Conservation (phyloP, 2,329 filamentous ascomycete species). For the Tolypocladium cylindrosporum region DNA sequence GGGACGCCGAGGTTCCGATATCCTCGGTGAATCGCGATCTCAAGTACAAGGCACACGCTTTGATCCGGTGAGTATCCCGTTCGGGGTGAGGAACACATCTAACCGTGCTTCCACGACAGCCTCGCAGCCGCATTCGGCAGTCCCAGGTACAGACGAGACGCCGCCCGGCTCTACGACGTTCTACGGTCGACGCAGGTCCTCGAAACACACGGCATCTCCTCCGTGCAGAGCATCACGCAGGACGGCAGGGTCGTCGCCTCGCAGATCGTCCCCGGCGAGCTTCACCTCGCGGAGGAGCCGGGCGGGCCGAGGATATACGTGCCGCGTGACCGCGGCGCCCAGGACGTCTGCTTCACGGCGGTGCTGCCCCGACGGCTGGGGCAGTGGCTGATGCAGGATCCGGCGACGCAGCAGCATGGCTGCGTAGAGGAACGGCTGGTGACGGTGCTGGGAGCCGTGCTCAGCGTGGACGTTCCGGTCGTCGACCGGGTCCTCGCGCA, state of each 20-base stretch:
- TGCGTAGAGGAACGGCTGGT: neutral
- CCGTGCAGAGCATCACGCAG: conserved; percentile 15
- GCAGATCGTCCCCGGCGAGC: conserved; percentile 8
- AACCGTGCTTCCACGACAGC: conserved; percentile 1
- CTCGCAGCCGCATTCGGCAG: conserved; percentile 13
- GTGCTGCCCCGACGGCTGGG: conserved; percentile 17
- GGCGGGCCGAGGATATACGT: conserved; percentile 18
- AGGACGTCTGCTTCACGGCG: conserved; percentile 17
- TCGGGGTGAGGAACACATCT: no score
- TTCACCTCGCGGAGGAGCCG: conserved; percentile 19
- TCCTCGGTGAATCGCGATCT: conserved; percentile 15
- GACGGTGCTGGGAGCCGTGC: neutral
- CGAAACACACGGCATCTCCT: conserved; percentile 20
- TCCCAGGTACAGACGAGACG: conserved; percentile 4
- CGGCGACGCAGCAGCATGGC: conserved; percentile 1
- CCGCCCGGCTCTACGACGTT: conserved; percentile 5
- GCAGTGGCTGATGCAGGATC: conserved; percentile 24
- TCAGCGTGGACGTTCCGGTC: conserved; percentile 1
- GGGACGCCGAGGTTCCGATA: conserved; percentile 8
- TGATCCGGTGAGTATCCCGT: conserved; percentile 18
- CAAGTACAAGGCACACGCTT: conserved; percentile 15
- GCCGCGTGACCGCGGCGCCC: conserved; percentile 14
- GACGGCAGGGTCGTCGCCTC: conserved; percentile 10
- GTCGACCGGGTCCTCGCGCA: neutral
- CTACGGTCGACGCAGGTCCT: conserved; percentile 10